Base-by-base conservation (phyloP, 2,329 filamentous ascomycete genomes). In the Scedosporium apiospermum region DNA sequence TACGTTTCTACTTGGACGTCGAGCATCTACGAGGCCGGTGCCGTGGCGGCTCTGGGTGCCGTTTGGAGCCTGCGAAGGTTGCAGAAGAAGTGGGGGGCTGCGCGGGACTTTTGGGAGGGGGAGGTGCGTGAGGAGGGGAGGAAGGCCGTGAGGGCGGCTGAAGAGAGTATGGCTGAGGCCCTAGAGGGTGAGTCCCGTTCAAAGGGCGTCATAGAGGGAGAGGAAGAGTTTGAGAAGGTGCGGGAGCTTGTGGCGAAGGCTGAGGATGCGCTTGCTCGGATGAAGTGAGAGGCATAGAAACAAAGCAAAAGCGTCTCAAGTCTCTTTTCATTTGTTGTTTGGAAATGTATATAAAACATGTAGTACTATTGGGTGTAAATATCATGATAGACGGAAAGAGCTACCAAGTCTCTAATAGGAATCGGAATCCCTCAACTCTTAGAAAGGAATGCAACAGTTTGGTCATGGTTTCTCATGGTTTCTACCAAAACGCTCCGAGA, bases 121-220 rank as follows among this genome's bases (percentile, higher is more conserved):
- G 85, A 88, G 66, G 84, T 88, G n/a, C 78, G 84, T 46, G 86
- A 88, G 65, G 85, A 88, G 64, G 86, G 86, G 1, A 80, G 85
- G 67, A 87, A 86, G 71, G 83, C 84, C 4, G 78, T 88, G 6
- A 74, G 82, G 62, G 80, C 76, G 4, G 79, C 81, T 1, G 85
- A 88, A 70, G 73, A 77, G 55, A 82, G 78, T 58, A 74, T 87
- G 27, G 77, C 72, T 0, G 72, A 77, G 9, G 77, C 80, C 21
- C 69, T 88, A 16, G 74, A 75, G 16, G 69, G 69, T 4, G 64
- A 65, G 23, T 65, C 66, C 21, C 66, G 68, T 3, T 21, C 69
- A 71, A 44, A 26, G 38, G 49, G 63, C 64, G 0, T 67, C 65
- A 14, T 66, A 65, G 6, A 67, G 68, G 41, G 71, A 69, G 66